A percentile compares a stretch with the other conserved stretches of the same genome.
Evolutionary conservation across 305 asterid species (phyloP).

Genomic region (Ilex paraguariensis): DNA sequence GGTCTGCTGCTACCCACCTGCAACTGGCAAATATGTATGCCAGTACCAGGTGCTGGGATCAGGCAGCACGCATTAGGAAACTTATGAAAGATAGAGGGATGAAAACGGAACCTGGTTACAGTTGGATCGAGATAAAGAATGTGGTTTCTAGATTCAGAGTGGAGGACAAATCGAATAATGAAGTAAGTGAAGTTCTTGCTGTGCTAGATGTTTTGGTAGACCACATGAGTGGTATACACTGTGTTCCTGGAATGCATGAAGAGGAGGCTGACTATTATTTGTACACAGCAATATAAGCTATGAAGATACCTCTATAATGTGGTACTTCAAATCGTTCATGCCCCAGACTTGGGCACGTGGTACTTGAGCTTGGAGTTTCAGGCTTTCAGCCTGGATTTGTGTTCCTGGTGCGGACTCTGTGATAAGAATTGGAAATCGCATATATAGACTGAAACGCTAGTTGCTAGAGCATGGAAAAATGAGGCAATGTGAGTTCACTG

Average conservation of each 20-base stretch:
- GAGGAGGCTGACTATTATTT: slow-evolving; percentile 10
- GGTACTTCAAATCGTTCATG: too few relatives aligned
- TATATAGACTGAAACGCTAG: too few relatives aligned
- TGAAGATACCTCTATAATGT: too few relatives aligned
- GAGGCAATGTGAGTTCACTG: too few relatives aligned
- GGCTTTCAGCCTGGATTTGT: too few relatives aligned
- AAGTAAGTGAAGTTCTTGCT: slow-evolving; percentile 4
- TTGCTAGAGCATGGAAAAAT: too few relatives aligned
- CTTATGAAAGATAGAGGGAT: slow-evolving; percentile 24
- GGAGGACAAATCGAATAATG: slow-evolving; percentile 23
- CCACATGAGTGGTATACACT: slow-evolving; percentile 18
- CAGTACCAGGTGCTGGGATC: slow-evolving; percentile 24
- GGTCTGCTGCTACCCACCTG: slow-evolving; percentile 31
- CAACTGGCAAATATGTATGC: slow-evolving; percentile 34
- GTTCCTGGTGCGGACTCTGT: too few relatives aligned
- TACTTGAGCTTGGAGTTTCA: too few relatives aligned
- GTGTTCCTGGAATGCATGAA: slow-evolving; percentile 1
- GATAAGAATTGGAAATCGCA: too few relatives aligned
- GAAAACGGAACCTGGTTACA: slow-evolving; percentile 33
- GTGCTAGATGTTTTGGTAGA: slow-evolving; percentile 20
- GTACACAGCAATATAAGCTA: too few relatives aligned
- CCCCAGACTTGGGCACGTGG: too few relatives aligned
- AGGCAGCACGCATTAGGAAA: slow-evolving; percentile 28
- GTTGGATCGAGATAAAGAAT: slow-evolving; percentile 36
- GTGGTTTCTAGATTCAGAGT: slow-evolving; percentile 21